These are phyloP conservation scores for Rhexocercosporidium sp. DNA, from an alignment of 2,329 filamentous ascomycete species.

Conservation along the genomic window DNA sequence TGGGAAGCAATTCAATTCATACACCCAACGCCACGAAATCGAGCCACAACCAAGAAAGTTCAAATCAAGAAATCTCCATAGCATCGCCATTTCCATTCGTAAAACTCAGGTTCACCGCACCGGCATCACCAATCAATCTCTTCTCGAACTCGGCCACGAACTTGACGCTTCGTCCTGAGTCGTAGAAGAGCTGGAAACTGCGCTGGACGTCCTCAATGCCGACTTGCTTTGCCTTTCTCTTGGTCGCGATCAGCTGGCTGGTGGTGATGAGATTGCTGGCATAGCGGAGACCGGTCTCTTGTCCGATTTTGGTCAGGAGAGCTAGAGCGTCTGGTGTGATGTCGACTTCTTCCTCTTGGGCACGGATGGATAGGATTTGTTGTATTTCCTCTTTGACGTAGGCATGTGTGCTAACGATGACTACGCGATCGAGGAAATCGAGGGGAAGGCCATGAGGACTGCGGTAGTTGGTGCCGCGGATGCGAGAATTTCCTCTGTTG, in stretches of 20 bases:
- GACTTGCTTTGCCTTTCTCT: constrained; percentile 84
- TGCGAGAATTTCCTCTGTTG: constrained; percentile 90
- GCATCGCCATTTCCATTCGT: constrained; percentile 65
- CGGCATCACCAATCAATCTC: constrained; percentile 87
- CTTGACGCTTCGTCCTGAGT: constrained; percentile 83
- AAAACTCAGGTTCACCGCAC: constrained; percentile 73
- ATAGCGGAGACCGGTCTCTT: constrained; percentile 90
- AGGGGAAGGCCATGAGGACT: constrained; percentile 93
- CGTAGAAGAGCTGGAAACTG: constrained; percentile 93
- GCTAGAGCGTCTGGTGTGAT: constrained; percentile 88
- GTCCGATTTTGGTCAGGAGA: constrained; percentile 91
- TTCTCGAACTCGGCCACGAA: constrained; percentile 92
- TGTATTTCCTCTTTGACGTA: constrained; percentile 86
- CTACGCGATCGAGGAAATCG: constrained; percentile 93
- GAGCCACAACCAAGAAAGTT: constrained; percentile 1
- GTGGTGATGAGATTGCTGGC: constrained; percentile 98
- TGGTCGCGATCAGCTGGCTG: constrained; percentile 83
- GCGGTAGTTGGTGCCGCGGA: constrained; percentile 90
- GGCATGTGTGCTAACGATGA: constrained; percentile 91
- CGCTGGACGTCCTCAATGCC: constrained; percentile 88
- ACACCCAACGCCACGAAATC: constrained; percentile 24
- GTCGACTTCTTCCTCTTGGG: constrained; percentile 95
- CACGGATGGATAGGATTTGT: constrained; percentile 90
- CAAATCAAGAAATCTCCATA: constrained; percentile 59
- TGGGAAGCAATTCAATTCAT: neutral